Conservation (phyloP, 202 grass and related monocot genomes). For the Schoenoplectus tabernaemontani region DNA sequence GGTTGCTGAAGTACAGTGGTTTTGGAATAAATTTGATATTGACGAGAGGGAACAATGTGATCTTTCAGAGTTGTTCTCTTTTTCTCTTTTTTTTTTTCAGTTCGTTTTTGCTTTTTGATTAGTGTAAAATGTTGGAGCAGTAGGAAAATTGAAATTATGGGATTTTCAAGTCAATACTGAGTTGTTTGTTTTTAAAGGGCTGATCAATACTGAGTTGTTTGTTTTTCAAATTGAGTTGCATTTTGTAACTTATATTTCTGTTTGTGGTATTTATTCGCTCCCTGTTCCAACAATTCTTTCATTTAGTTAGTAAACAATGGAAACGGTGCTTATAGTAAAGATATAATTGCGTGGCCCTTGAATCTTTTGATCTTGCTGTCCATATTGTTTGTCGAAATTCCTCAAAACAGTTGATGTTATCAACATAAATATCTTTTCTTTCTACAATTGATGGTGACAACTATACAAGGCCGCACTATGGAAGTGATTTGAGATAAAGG, state of each 20-base stretch:
- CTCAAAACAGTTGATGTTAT: neutral
- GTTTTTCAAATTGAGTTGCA: neutral
- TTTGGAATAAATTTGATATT: conserved; percentile 48
- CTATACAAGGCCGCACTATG: too few species aligned
- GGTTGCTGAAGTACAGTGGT: conserved; percentile 45
- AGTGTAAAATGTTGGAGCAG: neutral
- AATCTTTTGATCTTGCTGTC: neutral
- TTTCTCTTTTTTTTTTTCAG: neutral
- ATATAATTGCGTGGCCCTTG: neutral
- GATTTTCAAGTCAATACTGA: neutral
- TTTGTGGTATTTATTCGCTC: neutral
- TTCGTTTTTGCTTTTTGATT: neutral
- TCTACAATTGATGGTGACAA: conserved; percentile 32
- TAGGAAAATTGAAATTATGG: neutral
- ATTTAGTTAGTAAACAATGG: neutral
- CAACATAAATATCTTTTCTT: neutral
- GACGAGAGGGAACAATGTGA: neutral
- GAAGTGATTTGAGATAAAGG: conserved; percentile 90
- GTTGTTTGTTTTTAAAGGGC: too few species aligned
- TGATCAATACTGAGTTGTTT: neutral
- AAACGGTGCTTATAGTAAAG: neutral
- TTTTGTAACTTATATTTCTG: neutral
- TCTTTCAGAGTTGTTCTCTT: neutral
- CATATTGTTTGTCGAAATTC: neutral
- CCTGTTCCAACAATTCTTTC: neutral